A percentile compares a stretch with the other conserved stretches of the same genome.
Evolutionary conservation across 2,329 filamentous ascomycete species (phyloP).

Genomic region (Ophiostoma sp.): DNA sequence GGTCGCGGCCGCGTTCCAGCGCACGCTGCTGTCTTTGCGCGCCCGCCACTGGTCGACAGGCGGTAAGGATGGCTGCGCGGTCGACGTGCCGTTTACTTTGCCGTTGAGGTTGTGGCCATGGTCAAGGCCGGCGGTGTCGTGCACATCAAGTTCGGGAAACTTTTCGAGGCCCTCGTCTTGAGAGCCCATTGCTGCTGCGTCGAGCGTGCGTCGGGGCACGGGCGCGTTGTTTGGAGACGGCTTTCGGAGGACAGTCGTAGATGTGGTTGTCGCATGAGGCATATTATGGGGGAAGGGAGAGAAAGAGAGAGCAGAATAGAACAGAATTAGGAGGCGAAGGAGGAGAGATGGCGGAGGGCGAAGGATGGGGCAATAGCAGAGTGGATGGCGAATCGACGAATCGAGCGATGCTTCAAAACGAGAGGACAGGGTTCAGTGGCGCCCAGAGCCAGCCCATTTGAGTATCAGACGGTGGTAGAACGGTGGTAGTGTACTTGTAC

Average conservation of each 20-base stretch:
- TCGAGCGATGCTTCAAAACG: constrained; percentile 16
- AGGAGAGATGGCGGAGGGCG: neutral
- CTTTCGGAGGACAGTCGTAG: constrained; percentile 19
- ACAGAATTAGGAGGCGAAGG: neutral
- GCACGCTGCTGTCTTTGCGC: constrained; percentile 48
- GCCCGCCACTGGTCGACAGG: constrained; percentile 58
- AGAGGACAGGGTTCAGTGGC: constrained; percentile 23
- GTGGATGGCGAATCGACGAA: neutral
- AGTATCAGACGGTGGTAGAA: neutral
- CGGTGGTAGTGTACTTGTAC: too few species aligned
- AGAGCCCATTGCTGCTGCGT: constrained; percentile 28
- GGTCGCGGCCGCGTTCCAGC: constrained; percentile 34
- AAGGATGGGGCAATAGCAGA: neutral
- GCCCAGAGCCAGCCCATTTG: constrained; percentile 25
- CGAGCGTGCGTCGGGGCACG: neutral
- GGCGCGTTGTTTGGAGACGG: constrained; percentile 16
- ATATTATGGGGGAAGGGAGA: constrained; percentile 17
- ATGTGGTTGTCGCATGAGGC: constrained; percentile 28
- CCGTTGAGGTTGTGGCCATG: constrained; percentile 31
- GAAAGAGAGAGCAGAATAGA: too few species aligned
- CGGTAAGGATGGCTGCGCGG: constrained; percentile 29
- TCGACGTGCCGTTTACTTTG: constrained; percentile 36
- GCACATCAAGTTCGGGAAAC: constrained; percentile 57
- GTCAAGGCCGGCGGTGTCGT: constrained; percentile 23
- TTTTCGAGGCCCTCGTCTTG: constrained; percentile 49